Evolutionary conservation across 345 rosid genomes (phyloP).

Genomic region (Citrus glauca): DNA sequence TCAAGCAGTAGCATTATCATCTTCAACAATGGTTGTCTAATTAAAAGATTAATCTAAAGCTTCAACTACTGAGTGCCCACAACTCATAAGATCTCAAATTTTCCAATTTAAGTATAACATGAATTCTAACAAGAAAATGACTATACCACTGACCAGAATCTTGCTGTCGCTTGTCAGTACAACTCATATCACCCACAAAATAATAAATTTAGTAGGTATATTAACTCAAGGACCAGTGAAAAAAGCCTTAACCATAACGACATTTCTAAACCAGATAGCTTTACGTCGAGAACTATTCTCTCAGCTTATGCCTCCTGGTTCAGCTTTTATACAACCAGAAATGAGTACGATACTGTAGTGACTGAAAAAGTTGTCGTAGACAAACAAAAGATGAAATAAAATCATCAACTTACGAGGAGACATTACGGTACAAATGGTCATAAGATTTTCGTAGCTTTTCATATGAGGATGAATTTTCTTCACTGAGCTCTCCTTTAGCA

Average conservation of each 20-base stretch:
- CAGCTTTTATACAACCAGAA: not conserved
- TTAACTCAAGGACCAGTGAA: not conserved
- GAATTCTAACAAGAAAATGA: not conserved
- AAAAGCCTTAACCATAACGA: not conserved
- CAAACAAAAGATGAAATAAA: constrained; percentile 9
- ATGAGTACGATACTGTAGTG: not conserved
- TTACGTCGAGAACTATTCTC: not conserved
- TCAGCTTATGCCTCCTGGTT: not conserved
- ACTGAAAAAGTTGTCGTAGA: constrained; percentile 7
- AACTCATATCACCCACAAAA: not conserved
- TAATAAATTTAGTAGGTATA: not conserved
- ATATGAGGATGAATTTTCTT: constrained; percentile 81
- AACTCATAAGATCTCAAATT: not conserved
- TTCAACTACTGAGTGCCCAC: not conserved
- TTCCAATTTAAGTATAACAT: not conserved
- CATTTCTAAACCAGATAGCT: not conserved
- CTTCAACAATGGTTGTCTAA: not conserved
- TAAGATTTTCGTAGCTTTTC: constrained; percentile 96
- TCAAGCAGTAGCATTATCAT: not conserved
- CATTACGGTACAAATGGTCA: constrained; percentile 83
- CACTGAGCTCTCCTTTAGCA: constrained; percentile 97
- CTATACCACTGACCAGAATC: not conserved
- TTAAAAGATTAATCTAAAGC: not conserved
- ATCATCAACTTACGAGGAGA: constrained; percentile 72
- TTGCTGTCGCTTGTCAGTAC: not conserved